phyloP scores from a whole-genome alignment of 129 eudicot species.

The Sambucus nigra region DNA sequence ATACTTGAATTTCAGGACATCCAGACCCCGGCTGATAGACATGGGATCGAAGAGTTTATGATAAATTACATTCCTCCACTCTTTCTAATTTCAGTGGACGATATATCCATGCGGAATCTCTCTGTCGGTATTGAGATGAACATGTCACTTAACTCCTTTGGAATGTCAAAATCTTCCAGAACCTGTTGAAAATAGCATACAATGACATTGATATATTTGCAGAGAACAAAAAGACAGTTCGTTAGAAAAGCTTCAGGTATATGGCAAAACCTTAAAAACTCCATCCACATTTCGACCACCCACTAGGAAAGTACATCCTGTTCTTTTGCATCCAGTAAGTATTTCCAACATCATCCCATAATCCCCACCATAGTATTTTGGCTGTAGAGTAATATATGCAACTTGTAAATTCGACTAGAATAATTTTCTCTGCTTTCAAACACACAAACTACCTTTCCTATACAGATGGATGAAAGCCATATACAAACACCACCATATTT shows the following conservation, averaged over 20 bases:
- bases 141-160: conserved; percentile 60
- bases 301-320: conserved; percentile 70
- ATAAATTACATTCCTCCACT: conserved; percentile 20
- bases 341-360: conserved; percentile 64
- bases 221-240: not conserved
- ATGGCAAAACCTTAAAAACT: conserved; percentile 52
- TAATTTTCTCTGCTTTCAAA: too few relatives aligned
- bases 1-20: not conserved
- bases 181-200: conserved; percentile 34
- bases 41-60: too few relatives aligned
- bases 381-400: conserved; percentile 29
- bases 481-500: too few relatives aligned
- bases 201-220: not conserved
- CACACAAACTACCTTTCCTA: too few relatives aligned
- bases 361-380: conserved; percentile 71
- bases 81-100: conserved; percentile 73
- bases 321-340: conserved; percentile 62
- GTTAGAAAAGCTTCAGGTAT: not conserved
- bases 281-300: conserved; percentile 92
- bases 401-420: not conserved
- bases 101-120: conserved; percentile 81
- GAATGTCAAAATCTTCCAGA: conserved; percentile 84
- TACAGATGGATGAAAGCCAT: too few relatives aligned
- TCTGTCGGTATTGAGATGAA: conserved; percentile 81
- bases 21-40: not conserved